Base-by-base conservation (phyloP, 2,329 filamentous ascomycete genomes). In the Coleophoma eucalyptorum region DNA sequence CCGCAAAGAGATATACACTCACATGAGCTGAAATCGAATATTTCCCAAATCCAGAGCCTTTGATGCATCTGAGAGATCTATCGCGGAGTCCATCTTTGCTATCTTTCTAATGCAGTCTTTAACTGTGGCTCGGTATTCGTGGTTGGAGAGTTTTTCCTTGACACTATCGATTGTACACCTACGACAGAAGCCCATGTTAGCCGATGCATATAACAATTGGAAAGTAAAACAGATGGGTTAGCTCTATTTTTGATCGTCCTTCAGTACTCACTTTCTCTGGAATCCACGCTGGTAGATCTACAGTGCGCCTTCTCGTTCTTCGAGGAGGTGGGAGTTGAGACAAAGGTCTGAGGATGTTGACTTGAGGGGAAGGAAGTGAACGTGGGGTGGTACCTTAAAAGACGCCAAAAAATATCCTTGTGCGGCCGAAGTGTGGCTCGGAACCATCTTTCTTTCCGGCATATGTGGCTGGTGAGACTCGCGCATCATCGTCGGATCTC, bases 1-100 rank as follows among this genome's bases (percentile, higher is more conserved):
- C 42, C 33, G 34, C n/a, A 18, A 40, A 3, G 12, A 50, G 11
- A 43, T 48, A 18, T 38, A 44, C 42, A 69, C 82, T 71, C 72
- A 95, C 92, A 96, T 95, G 55, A 97, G 75, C 70, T 96, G 90
- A 71, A 90, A 96, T 56, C 94, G 89, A 68, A 97, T 99, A 66
- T 94, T 90, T 56, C 84, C 80, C 45, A 99, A 81, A 67, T 97
- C 92, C 63, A 99, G 76, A 15, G 93, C 92, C 74, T 90, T 89
- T 59, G 83, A 83, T 65, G 86, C 82, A 71, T 97, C 89, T 37
- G 85, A 89, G 54, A 96, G 83, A 68, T 97, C 91, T 64, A 97
- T 90, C 44, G 90, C 83, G 16, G 89, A 79, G 68, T 99, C 94
- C 94, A 99, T 99, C 56, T 71, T 55, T 43, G 42, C 21, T 42